Evolutionary conservation across 2,329 filamentous ascomycete species (phyloP).

Genomic region (Dactylellina drechsleri): DNA sequence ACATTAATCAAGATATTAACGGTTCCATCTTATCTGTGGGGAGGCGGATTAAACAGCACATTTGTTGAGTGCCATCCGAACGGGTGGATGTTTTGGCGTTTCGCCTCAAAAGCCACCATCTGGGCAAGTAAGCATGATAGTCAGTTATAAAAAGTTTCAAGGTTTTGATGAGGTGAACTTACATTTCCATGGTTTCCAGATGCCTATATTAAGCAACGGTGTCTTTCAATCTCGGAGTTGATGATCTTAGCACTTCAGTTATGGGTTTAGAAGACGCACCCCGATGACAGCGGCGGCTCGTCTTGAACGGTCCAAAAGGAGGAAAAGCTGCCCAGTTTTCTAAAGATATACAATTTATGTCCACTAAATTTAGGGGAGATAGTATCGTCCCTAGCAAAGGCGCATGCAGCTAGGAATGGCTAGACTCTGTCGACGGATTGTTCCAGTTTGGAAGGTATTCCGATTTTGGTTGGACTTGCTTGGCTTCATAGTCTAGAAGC

Average conservation of each 20-base stretch:
- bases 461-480: no score
- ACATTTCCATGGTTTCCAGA: neutral
- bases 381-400: neutral
- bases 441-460: neutral
- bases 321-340: constrained; percentile 37
- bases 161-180: constrained; percentile 2
- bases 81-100: constrained; percentile 41
- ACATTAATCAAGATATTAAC: constrained; percentile 44
- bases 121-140: constrained; percentile 23
- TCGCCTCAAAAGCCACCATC: constrained; percentile 49
- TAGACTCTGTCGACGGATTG: neutral
- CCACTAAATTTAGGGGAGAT: constrained; percentile 30
- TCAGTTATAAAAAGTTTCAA: constrained; percentile 4
- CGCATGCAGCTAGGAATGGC: neutral
- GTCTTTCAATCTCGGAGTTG: constrained; percentile 41
- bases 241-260: constrained; percentile 42
- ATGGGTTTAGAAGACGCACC: constrained; percentile 23
- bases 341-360: constrained; percentile 4
- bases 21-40: constrained; percentile 43
- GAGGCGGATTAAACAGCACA: constrained; percentile 31
- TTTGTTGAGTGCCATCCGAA: constrained; percentile 18
- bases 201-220: constrained; percentile 18
- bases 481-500: no score
- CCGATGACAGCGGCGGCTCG: constrained; percentile 34
- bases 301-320: constrained; percentile 45